Conservation (phyloP, 768 basidiomycete species). For the Naganishia vishniacii region DNA sequence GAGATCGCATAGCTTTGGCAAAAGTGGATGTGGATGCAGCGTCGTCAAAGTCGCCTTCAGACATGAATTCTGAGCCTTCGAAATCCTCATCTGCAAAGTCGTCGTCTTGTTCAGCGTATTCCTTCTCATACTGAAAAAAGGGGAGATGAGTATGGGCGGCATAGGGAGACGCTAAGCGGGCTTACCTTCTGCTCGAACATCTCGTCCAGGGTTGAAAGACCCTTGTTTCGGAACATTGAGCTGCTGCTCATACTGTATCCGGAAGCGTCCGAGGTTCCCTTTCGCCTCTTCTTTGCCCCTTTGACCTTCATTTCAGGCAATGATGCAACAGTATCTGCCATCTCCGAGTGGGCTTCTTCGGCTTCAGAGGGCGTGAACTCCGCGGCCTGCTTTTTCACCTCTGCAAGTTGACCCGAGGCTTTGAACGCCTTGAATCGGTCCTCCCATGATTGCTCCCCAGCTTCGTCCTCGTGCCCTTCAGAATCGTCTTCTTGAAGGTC, state of each 20-base stretch:
- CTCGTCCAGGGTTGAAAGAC: conserved; percentile 81
- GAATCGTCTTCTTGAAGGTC: conserved; percentile 42
- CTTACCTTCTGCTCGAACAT: conserved; percentile 77
- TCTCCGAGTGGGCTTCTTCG: conserved; percentile 53
- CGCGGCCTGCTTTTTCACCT: conserved; percentile 44
- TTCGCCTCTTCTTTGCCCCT: conserved; percentile 66
- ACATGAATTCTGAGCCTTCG: conserved; percentile 43
- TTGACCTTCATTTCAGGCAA: conserved; percentile 72
- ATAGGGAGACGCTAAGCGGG: background rate
- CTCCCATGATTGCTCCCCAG: conserved; percentile 61
- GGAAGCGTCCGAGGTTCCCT: conserved; percentile 75
- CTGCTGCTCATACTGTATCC: conserved; percentile 97
- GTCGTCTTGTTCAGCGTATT: conserved; percentile 47
- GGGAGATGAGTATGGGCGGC: background rate
- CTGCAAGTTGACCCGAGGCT: conserved; percentile 41
- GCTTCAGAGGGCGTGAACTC: conserved; percentile 39
- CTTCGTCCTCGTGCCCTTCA: conserved; percentile 42
- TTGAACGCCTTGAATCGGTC: conserved; percentile 76
- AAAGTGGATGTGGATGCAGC: conserved; percentile 35
- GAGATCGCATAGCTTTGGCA: conserved; percentile 31
- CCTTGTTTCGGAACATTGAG: conserved; percentile 87
- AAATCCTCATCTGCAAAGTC: conserved; percentile 59
- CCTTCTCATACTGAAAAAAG: conserved; percentile 52
- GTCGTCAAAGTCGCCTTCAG: conserved; percentile 50
- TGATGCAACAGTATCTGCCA: conserved; percentile 68